Evolutionary conservation across 352 stramenopile species (phyloP).

Genomic region (Phytophthora vignae): DNA sequence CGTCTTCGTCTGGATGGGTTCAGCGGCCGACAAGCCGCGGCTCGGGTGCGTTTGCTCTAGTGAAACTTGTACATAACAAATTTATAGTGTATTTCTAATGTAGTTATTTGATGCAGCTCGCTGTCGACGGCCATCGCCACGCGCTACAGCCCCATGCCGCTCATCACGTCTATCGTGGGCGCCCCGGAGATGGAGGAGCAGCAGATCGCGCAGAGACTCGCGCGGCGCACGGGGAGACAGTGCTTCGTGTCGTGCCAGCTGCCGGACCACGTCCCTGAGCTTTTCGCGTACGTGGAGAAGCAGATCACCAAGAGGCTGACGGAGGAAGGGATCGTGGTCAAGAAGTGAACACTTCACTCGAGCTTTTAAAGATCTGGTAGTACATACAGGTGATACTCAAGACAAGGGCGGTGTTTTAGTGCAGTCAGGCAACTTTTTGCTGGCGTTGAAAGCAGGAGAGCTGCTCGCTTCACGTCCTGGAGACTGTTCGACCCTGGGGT

Average conservation of each 20-base stretch:
- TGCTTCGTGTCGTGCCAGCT: slow-evolving; percentile 88
- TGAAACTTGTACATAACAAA: no score
- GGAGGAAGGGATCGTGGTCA: slow-evolving; percentile 55
- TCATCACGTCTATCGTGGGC: slow-evolving; percentile 79
- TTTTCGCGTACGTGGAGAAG: slow-evolving; percentile 77
- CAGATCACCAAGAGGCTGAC: slow-evolving; percentile 61
- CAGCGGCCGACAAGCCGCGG: slow-evolving; percentile 50
- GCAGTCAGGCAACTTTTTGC: no score
- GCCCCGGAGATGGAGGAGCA: slow-evolving; percentile 78
- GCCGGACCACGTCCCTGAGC: slow-evolving; percentile 73
- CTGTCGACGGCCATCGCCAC: slow-evolving; percentile 83
- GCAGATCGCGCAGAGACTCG: slow-evolving; percentile 83
- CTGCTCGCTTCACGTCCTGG: no score
- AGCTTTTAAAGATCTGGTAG: no score
- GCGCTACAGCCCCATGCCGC: slow-evolving; percentile 80
- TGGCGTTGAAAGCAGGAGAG: no score
- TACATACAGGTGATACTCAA: no score
- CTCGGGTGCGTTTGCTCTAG: slow-evolving; percentile 8
- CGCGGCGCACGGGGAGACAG: slow-evolving; percentile 65
- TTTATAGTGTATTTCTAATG: no score
- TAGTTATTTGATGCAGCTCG: slow-evolving; percentile 14
- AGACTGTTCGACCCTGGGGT: no score
- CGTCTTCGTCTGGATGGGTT: slow-evolving; percentile 85
- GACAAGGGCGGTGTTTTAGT: no score
- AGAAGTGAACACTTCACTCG: slow-evolving; percentile 8